phyloP scores from a whole-genome alignment of 192 early-diverging fungal genomes.

The Gigaspora rosea region DNA sequence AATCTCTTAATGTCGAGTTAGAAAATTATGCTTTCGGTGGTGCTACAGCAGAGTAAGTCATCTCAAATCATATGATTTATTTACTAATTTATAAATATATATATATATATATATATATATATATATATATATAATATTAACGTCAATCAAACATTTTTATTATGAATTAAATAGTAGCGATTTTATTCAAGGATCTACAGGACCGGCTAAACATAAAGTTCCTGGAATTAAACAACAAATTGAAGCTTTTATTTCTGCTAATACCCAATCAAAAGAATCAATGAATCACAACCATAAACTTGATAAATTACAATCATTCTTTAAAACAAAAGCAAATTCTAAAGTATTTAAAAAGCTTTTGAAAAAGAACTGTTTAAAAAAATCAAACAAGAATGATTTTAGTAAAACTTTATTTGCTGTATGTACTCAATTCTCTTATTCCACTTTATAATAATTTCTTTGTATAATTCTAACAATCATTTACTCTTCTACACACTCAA shows the following conservation, averaged over 20 bases:
- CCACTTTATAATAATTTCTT: not conserved
- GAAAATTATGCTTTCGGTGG: not conserved
- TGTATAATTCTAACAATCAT: too few relatives aligned
- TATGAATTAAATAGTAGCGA: not conserved
- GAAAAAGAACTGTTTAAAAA: not conserved
- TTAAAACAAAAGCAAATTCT: not conserved
- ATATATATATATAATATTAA: not conserved
- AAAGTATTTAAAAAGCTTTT: not conserved
- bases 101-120: too few relatives aligned
- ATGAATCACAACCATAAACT: too few relatives aligned
- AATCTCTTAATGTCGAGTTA: not conserved
- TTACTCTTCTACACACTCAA: too few relatives aligned
- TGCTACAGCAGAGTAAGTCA: not conserved
- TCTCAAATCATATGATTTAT: not conserved
- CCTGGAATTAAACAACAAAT: too few relatives aligned
- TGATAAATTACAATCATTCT: not conserved
- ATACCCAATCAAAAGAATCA: too few relatives aligned
- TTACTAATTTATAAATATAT: too few relatives aligned
- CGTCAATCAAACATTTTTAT: not conserved
- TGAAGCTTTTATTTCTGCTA: too few relatives aligned
- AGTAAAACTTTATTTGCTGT: not conserved
- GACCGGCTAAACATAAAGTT: too few relatives aligned
- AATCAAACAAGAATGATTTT: not conserved
- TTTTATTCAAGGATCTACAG: too few relatives aligned
- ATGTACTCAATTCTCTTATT: not conserved